Percentiles rank a stretch among this genome's conserved stretches.
Conservation (phyloP, 73 alveolate genomes). For the Paramecium tetraurelia region DNA sequence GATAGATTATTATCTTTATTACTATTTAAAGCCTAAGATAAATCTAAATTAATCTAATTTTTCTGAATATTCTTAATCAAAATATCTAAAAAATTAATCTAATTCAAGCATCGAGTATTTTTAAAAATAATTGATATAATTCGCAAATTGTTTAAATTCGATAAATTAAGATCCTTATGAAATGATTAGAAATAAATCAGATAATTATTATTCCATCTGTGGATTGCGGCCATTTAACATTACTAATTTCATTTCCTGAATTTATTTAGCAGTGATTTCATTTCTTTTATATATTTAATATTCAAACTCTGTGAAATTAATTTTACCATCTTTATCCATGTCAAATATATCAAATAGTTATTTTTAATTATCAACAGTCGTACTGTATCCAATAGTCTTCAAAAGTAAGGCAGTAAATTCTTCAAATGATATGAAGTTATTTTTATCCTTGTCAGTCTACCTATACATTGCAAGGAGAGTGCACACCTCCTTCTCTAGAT, state of each 20-base stretch:
- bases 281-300: slow-evolving; percentile 30
- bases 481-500: neutral
- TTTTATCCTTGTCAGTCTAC: neutral
- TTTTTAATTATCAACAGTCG: neutral
- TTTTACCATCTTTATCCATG: slow-evolving; percentile 41
- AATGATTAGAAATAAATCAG: neutral
- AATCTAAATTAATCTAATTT: neutral
- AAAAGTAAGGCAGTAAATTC: neutral
- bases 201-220: neutral
- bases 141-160: neutral
- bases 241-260: slow-evolving; percentile 1
- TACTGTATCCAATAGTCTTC: neutral
- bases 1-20: neutral
- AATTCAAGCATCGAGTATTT: neutral
- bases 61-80: slow-evolving; percentile 4
- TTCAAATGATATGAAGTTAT: neutral
- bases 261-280: neutral
- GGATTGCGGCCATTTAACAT: slow-evolving; percentile 5
- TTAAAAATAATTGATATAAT: neutral
- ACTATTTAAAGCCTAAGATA: neutral
- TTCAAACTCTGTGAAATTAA: slow-evolving; percentile 30
- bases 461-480: neutral
- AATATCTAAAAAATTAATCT: slow-evolving; percentile 31
- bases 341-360: slow-evolving; percentile 13
- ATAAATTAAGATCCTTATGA: neutral